Evolutionary conservation across 2,329 filamentous ascomycete species (phyloP).

Genomic region (Bipolaris sorokiniana): DNA sequence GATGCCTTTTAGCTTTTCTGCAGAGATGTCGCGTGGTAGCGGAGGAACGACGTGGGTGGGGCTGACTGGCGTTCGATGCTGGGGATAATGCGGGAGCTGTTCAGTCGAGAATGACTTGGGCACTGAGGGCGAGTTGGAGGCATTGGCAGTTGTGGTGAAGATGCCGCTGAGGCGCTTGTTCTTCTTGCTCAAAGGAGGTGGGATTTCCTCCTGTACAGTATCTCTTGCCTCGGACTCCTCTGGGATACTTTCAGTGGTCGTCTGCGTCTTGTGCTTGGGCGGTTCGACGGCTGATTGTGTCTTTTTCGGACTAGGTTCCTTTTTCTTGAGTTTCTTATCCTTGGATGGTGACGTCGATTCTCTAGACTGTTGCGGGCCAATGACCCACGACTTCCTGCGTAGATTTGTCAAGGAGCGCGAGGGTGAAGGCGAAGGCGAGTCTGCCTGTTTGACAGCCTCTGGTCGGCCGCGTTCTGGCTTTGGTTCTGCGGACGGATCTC

Average conservation of each 20-base stretch:
- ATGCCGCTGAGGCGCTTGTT: slow-evolving; percentile 45
- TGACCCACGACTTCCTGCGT: slow-evolving; percentile 47
- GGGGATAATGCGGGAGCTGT: slow-evolving; percentile 47
- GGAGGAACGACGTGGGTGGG: slow-evolving; percentile 49
- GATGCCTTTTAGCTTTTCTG: slow-evolving; percentile 50
- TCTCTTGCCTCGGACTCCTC: slow-evolving; percentile 36
- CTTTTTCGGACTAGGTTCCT: slow-evolving; percentile 26
- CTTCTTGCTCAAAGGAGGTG: slow-evolving; percentile 43
- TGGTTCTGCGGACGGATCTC: slow-evolving; percentile 40
- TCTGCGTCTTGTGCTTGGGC: slow-evolving; percentile 35
- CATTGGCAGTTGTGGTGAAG: slow-evolving; percentile 35
- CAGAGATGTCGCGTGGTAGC: slow-evolving; percentile 50
- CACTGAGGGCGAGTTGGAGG: slow-evolving; percentile 49
- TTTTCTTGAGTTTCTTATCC: slow-evolving; percentile 26
- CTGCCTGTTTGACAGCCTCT: slow-evolving; percentile 33
- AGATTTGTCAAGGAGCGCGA: slow-evolving; percentile 43
- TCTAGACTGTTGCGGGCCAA: slow-evolving; percentile 18
- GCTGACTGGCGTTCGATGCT: slow-evolving; percentile 42
- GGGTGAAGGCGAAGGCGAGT: slow-evolving; percentile 36
- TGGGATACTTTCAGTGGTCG: slow-evolving; percentile 37
- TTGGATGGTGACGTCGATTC: slow-evolving; percentile 25
- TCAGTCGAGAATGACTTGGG: slow-evolving; percentile 59
- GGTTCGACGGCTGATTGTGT: slow-evolving; percentile 23
- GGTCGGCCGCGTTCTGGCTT: slow-evolving; percentile 38
- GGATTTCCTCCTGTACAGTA: slow-evolving; percentile 31